These are phyloP conservation scores for Orbilia ellipsospora DNA, from an alignment of 2,329 filamentous ascomycete species.

Conservation along the genomic window DNA sequence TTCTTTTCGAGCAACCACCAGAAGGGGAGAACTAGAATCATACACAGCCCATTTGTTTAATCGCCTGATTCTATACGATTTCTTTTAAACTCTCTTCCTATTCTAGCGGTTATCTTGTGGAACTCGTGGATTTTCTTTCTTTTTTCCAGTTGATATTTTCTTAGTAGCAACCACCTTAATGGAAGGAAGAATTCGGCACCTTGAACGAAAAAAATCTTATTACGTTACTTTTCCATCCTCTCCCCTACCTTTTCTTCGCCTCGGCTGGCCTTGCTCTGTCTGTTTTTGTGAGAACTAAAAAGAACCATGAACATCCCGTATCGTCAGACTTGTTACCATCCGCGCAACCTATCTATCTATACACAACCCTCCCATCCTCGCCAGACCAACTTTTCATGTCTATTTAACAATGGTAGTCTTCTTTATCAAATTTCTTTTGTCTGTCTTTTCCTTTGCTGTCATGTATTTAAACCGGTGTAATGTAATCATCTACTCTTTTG, in stretches of 20 bases:
- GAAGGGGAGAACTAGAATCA: slow-evolving; percentile 73
- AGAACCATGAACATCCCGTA: background rate
- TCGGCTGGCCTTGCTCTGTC: slow-evolving; percentile 34
- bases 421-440: background rate
- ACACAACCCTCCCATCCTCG: no score
- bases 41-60: slow-evolving; percentile 17
- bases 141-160: slow-evolving; percentile 21
- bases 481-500: background rate
- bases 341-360: no score
- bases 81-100: slow-evolving; percentile 37
- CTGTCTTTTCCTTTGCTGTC: slow-evolving; percentile 1
- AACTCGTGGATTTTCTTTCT: slow-evolving; percentile 43
- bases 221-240: slow-evolving; percentile 19
- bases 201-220: slow-evolving; percentile 17
- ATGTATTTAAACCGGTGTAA: slow-evolving; percentile 14
- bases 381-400: no score
- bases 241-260: slow-evolving; percentile 11
- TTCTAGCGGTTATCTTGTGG: slow-evolving; percentile 55
- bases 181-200: slow-evolving; percentile 25
- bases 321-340: no score
- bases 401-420: background rate
- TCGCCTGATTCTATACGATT: slow-evolving; percentile 33
- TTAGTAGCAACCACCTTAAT: slow-evolving; percentile 32
- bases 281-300: slow-evolving; percentile 16
- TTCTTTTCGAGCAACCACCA: slow-evolving; percentile 86